These are phyloP conservation scores for Cucumis hystrix DNA, from an alignment of 306 rosid genomes.

Conservation along the genomic window DNA sequence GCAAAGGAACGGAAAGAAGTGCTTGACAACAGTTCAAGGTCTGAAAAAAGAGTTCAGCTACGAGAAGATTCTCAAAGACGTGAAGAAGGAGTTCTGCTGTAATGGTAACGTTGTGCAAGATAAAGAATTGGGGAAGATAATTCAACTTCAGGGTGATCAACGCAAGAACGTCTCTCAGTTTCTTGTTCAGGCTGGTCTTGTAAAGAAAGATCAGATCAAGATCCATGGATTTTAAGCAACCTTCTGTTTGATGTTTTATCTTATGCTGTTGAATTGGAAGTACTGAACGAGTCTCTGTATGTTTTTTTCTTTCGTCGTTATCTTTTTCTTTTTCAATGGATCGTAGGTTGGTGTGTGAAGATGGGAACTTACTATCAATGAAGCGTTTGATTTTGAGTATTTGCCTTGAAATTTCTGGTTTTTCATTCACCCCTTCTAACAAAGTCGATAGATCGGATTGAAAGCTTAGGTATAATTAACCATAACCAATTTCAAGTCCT, in stretches of 20 bases:
- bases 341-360: neutral
- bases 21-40: constrained; percentile 83
- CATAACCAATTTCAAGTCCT: no score
- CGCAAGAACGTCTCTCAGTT: constrained; percentile 76
- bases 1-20: constrained; percentile 81
- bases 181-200: constrained; percentile 47
- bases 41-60: constrained; percentile 57
- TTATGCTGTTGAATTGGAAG: neutral
- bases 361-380: neutral
- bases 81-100: constrained; percentile 79
- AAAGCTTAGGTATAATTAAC: no score
- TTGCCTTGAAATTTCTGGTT: neutral
- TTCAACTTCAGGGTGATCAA: constrained; percentile 91
- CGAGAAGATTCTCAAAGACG: constrained; percentile 74
- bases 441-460: no score
- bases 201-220: constrained; percentile 64
- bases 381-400: neutral
- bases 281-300: no score
- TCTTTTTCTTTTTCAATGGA: neutral
- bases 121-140: constrained; percentile 68
- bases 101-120: constrained; percentile 95
- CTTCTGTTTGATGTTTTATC: neutral
- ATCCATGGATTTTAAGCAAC: constrained; percentile 63
- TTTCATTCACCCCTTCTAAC: neutral
- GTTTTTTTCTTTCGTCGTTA: neutral